Evolutionary conservation across 208 protist genomes (phyloP), one percentile per base, ranked within the genome.

Genomic region (Crithidia thermophila): DNA sequence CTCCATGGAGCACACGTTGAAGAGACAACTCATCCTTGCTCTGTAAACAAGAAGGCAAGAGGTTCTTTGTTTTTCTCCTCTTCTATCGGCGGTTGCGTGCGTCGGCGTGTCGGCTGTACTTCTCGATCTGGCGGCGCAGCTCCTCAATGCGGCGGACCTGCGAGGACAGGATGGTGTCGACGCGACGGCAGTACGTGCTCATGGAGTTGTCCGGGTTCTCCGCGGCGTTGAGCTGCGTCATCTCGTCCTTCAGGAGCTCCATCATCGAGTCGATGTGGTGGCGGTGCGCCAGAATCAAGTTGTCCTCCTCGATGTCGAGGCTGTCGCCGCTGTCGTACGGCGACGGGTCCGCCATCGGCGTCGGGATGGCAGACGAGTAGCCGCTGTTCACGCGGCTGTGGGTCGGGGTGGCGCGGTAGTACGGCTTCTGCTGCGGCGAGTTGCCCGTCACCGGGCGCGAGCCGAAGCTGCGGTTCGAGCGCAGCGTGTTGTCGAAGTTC

Each of bases 261-360:
- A 97, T 98, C 79, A 98, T 94, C 39, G 84, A 85, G 59, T 98
- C 90, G 58, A 98, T 96, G 69, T 98, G 94, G 45, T 91, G 85
- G 23, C 94, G 84, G 53, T 98, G 96, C 8, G 82, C 80, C 2
- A 85, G 45, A 46, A 98, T 96, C 10, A 98, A 67, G 39, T 95
- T 89, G 47, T 98, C 92, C 67, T 98, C 91, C 66, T 98, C 91
- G 14, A 81, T 84, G 55, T 91, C 89, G 46, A 98, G 79, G 67
- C 93, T 88, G 67, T 97, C 86, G 8, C 50, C 72, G 70, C 84
- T 90, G 34, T 80, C 81, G 27, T 85, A 85, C 27, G 72, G 71
- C 16, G 85, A 81, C 57, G 86, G 77, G 55, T 91, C 76, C 11
- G 63, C 76, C 40, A 68, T 60, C 25, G 75, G 72, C 33, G 65